These are phyloP conservation scores for Malassezia japonica DNA, from an alignment of 1,284 basidiomycete genomes.

Conservation along the genomic window DNA sequence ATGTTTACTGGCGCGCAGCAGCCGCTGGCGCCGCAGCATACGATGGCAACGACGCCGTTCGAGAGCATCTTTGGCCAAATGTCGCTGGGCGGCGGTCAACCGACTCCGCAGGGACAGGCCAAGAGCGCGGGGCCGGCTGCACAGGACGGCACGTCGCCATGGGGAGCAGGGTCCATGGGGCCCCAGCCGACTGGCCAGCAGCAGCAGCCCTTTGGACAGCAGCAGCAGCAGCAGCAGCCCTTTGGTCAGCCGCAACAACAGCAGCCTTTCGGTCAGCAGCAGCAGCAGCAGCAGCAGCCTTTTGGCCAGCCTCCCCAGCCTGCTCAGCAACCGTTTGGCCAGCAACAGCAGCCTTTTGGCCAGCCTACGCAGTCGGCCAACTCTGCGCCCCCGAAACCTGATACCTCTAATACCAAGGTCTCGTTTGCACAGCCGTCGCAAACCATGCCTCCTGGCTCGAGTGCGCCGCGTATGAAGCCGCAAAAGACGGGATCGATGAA, in stretches of 20 bases:
- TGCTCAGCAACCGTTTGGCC: background rate
- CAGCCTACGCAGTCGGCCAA: no score
- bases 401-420: background rate
- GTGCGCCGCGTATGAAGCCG: slow-evolving; percentile 56
- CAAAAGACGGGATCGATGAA: slow-evolving; percentile 90
- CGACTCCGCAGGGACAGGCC: no score
- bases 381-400: background rate
- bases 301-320: background rate
- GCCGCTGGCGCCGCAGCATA: slow-evolving; percentile 20
- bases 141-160: no score
- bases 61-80: slow-evolving; percentile 25
- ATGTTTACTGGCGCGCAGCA: slow-evolving; percentile 21
- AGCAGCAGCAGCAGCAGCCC: no score
- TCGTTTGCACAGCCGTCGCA: background rate
- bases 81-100: slow-evolving; percentile 12
- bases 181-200: background rate
- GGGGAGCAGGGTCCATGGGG: no score
- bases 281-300: background rate
- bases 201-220: background rate
- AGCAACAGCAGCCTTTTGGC: no score
- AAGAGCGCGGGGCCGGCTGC: no score
- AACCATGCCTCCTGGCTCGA: slow-evolving; percentile 35
- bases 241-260: no score
- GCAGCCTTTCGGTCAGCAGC: no score
- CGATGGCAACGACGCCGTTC: slow-evolving; percentile 18